phyloP scores from a whole-genome alignment of 331 rosid species.

The Malus hybrid region DNA sequence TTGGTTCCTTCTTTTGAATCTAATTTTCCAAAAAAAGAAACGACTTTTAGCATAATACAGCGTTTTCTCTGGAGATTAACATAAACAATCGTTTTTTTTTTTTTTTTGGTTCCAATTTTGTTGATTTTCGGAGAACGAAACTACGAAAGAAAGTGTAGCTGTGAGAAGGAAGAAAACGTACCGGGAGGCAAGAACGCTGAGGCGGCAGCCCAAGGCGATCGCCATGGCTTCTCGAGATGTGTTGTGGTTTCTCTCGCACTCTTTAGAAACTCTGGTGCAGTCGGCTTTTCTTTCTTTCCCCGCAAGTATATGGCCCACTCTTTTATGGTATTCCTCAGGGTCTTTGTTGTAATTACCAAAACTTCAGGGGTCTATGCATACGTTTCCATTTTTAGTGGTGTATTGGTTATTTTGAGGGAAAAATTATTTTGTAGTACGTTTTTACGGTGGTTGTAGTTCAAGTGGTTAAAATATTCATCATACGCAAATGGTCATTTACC shows the following conservation, averaged over 20 bases:
- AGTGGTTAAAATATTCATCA: no score
- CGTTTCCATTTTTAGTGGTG: not conserved
- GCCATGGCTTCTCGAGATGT: conserved; percentile 6
- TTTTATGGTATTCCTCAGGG: not conserved
- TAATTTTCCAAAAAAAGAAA: not conserved
- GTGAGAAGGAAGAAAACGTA: not conserved
- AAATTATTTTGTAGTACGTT: no score
- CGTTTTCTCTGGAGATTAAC: not conserved
- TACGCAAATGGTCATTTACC: no score
- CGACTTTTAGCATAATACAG: not conserved
- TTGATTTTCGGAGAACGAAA: not conserved
- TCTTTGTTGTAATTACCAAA: not conserved
- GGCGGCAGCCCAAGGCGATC: conserved; percentile 5
- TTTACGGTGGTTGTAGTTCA: no score
- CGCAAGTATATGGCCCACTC: conserved; percentile 20
- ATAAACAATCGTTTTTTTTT: not conserved
- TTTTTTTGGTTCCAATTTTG: not conserved
- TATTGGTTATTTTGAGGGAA: no score
- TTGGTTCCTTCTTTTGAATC: not conserved
- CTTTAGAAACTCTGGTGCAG: not conserved
- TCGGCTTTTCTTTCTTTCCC: conserved; percentile 22
- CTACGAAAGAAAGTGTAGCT: not conserved
- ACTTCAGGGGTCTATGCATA: not conserved
- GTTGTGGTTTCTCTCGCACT: not conserved
- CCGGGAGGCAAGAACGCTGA: not conserved